Conservation (phyloP, 108 stramenopile species). For the Asterionellopsis glacialis region DNA sequence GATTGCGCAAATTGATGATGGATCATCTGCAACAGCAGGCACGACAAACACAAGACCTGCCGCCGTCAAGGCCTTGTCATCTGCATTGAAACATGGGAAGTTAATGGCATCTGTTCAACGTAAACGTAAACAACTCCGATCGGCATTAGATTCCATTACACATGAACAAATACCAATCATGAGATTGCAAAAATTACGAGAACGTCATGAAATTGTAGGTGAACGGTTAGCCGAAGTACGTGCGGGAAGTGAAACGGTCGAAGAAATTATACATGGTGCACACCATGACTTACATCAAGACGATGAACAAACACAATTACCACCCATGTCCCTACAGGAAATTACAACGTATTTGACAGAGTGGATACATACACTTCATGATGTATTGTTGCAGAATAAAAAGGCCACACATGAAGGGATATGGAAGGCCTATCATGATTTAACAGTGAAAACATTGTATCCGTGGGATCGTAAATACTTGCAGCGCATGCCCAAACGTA, state of each 20-base stretch:
- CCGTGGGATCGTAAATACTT: slow-evolving; percentile 81
- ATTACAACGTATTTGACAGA: slow-evolving; percentile 51
- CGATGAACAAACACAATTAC: slow-evolving; percentile 44
- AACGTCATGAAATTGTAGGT: slow-evolving; percentile 67
- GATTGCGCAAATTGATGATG: not conserved
- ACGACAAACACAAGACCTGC: no score
- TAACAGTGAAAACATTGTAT: slow-evolving; percentile 69
- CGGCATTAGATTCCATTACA: slow-evolving; percentile 28
- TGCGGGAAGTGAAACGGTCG: slow-evolving; percentile 70
- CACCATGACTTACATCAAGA: slow-evolving; percentile 1
- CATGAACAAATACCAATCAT: slow-evolving; percentile 43
- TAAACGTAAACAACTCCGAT: slow-evolving; percentile 22
- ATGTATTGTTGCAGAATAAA: slow-evolving; percentile 41
- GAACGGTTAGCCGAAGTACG: slow-evolving; percentile 66
- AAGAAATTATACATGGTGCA: slow-evolving; percentile 58
- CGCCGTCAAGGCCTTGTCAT: no score
- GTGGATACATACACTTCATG: slow-evolving; percentile 64
- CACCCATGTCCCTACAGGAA: slow-evolving; percentile 74
- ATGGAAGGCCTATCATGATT: slow-evolving; percentile 81
- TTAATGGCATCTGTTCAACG: not conserved
- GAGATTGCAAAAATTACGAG: slow-evolving; percentile 44
- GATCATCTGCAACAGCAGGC: no score
- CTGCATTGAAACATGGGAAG: not conserved
- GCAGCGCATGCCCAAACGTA: slow-evolving; percentile 63
- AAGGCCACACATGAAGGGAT: slow-evolving; percentile 63